Percentiles rank a stretch among this genome's conserved stretches.
phyloP scores from a whole-genome alignment of 1,139 yeast species.

The Yamadazyma blattariae region DNA sequence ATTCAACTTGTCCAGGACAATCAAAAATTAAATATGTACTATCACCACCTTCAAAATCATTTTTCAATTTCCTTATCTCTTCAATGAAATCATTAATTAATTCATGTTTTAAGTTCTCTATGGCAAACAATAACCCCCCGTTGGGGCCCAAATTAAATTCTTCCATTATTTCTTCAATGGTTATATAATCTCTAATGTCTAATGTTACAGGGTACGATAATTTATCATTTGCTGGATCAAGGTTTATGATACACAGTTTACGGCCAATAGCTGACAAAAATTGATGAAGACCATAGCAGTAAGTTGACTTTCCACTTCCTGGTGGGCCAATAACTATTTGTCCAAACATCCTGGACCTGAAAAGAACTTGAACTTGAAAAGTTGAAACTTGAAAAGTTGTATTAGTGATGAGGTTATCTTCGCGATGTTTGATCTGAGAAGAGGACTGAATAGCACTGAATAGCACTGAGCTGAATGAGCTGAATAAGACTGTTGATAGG shows the following conservation, averaged over 20 bases:
- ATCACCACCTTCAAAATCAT: too few relatives aligned
- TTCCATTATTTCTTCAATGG: constrained; percentile 87
- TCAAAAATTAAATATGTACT: constrained; percentile 85
- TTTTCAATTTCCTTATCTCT: constrained; percentile 53
- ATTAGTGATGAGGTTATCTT: too few relatives aligned
- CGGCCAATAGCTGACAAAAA: constrained; percentile 93
- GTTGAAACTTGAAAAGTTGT: too few relatives aligned
- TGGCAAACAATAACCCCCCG: constrained; percentile 89
- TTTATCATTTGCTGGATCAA: constrained; percentile 93
- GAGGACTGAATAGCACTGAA: too few relatives aligned
- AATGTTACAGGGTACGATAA: constrained; percentile 71
- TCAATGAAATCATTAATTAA: constrained; percentile 57
- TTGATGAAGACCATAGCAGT: constrained; percentile 88
- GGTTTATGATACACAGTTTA: constrained; percentile 73
- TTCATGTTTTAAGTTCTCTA: constrained; percentile 56
- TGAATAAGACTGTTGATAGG: too few relatives aligned
- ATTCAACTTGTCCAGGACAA: constrained; percentile 60
- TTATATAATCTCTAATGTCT: constrained; percentile 84
- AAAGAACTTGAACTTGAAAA: too few relatives aligned
- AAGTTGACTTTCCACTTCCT: constrained; percentile 95
- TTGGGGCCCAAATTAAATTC: constrained; percentile 85
- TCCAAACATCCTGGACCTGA: constrained; percentile 77
- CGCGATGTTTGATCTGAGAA: too few relatives aligned
- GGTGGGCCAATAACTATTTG: constrained; percentile 98
- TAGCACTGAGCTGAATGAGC: too few relatives aligned